Base-by-base conservation (phyloP, 352 stramenopile genomes). In the Ochromonadaceae sp. region DNA sequence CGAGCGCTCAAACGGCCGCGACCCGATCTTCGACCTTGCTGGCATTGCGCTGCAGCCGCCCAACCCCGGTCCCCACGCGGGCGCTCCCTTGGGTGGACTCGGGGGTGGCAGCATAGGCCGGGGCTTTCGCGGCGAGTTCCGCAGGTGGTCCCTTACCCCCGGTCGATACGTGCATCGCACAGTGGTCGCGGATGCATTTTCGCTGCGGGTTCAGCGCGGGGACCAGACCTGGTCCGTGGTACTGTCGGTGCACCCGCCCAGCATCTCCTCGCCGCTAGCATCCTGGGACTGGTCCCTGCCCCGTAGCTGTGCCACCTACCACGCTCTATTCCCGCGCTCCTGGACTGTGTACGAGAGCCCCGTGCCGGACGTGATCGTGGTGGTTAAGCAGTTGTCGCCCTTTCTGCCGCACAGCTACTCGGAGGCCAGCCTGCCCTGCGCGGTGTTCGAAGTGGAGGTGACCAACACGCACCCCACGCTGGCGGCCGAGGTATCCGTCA, bases 21-120 rank as follows among this genome's bases (percentile, higher is more conserved):
- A 71, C 30, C 71, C 71, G 10, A 75, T 76, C 7, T 76, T 76
- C 46, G 71, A 76, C 57, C 55, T 76, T n/a, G 67, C 40, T 31
- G 71, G 70, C 4, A 43, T 69, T 22, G 40, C 55, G 17, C 28
- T 76, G 15, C 36, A 44, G 25, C 71, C 71, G 15, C 70, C 70
- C 31, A 14, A 72, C 35, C 71, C 71, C 9, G 69, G 70, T 17
- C 70, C 71, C 12, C 61, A 76, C 34, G 71, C 70, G 12, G 71
- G 71, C 28, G 69, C 69, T n/a, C 71, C 71, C 30, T 31, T 75
- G n/a, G 71, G 71, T 15, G 71, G 70, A n/a, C 36, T 76, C 26
- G 71, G 71, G 3, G 62, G 71, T 20, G 71, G 71, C 3, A 46
- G 31, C 35, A 76, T 76, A 40, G 71, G 70, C 26, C 42, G 71